Base-by-base conservation (phyloP, 768 basidiomycete genomes). In the Tricholoma terreum region DNA sequence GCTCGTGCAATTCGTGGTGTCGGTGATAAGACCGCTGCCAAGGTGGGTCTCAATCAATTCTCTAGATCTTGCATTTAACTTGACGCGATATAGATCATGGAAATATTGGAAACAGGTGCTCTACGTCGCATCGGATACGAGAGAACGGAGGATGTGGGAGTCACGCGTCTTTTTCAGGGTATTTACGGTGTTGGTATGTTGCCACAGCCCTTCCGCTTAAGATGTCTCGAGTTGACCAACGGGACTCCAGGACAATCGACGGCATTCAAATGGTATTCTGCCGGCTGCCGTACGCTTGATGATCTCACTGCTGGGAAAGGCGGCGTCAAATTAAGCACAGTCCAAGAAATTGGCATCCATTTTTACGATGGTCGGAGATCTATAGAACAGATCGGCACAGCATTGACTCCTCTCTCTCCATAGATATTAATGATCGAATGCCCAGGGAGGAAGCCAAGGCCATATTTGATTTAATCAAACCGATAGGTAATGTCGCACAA, bases 371-470 rank as follows among this genome's bases (percentile, higher is more conserved):
- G 90, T 86, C 31, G 42, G 77, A 35, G 6, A 52, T 45, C 38
- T 54, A 34, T 30, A 31, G 2, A 1, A 49, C n/a, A 31, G 8
- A 17, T 11, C 27, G 6, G 27, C 12, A 2, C 14, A 2, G 6
- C 2, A 27, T 27, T 34, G 58, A 52, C 42, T 27, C 46, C 48
- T 15, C 30, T 56, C 17, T 52, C 31, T 50, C 6, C 43, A n/a
- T n/a, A 86, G 94, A 96, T 70, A 86, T 98, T 45, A 92, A 92
- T 63, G 71, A 77, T 51, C 83, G 94, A 19, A 97, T 98, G 80
- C 90, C 93, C 2, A 80, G 94, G 24, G 77, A 75, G 38, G 94
- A 98, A 70, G 92, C 90, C 6, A 77, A 78, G 54, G 79, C 75
- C 12, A 84, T 97, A 14, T 95, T 86, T 62, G 80, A 86, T 8